These are phyloP conservation scores for Yamadazyma diospyri DNA, from an alignment of 1,139 yeast genomes.

Conservation along the genomic window DNA sequence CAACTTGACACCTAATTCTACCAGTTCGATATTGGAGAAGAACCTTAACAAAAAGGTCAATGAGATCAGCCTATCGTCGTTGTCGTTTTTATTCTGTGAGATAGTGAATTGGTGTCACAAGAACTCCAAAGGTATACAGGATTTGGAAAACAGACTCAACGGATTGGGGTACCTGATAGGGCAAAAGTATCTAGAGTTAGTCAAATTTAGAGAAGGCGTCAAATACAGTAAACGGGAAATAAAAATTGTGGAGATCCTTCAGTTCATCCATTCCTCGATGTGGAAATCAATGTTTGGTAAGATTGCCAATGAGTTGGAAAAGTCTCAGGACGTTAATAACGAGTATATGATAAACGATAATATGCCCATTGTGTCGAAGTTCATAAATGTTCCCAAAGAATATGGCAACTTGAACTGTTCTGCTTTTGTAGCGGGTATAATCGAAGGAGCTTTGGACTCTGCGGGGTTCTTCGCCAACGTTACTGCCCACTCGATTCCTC, in stretches of 20 bases:
- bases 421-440: constrained; percentile 85
- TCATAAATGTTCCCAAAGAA: constrained; percentile 77
- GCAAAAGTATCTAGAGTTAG: constrained; percentile 39
- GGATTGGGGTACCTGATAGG: constrained; percentile 72
- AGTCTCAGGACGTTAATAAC: constrained; percentile 74
- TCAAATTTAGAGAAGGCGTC: constrained; percentile 50
- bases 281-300: constrained; percentile 85
- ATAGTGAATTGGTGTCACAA: constrained; percentile 65
- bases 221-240: constrained; percentile 69
- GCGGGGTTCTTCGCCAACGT: constrained; percentile 80
- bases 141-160: constrained; percentile 72
- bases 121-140: constrained; percentile 67
- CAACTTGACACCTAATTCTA: constrained; percentile 29
- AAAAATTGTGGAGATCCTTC: constrained; percentile 71
- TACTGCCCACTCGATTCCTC: constrained; percentile 81
- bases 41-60: constrained; percentile 58
- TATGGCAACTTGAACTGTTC: constrained; percentile 77
- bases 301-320: constrained; percentile 82
- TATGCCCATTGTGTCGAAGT: constrained; percentile 71
- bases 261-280: constrained; percentile 75
- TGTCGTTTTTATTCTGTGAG: constrained; percentile 71
- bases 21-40: constrained; percentile 58
- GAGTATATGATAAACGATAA: constrained; percentile 89
- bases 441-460: constrained; percentile 84
- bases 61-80: constrained; percentile 63